A percentile compares a stretch with the other conserved stretches of the same genome.
These are phyloP conservation scores for Setaria italica DNA, from an alignment of 202 grass and related monocot species.

Conservation along the genomic window DNA sequence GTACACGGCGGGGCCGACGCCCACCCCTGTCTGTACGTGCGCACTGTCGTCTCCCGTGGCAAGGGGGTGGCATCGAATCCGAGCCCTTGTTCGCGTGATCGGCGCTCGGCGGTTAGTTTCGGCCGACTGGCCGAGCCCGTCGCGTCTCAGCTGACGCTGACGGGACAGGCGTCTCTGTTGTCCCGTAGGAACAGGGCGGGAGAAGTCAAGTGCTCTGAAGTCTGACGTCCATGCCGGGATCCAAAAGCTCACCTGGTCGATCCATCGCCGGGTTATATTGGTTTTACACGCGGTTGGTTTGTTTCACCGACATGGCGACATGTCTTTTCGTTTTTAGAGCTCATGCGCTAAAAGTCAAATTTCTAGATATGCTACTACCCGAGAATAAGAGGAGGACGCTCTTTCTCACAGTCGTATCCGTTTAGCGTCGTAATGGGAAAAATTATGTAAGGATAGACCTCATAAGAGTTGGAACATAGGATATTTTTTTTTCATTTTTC, in stretches of 20 bases:
- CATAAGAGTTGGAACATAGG: background rate
- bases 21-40: background rate
- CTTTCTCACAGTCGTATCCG: background rate
- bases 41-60: background rate
- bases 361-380: no score
- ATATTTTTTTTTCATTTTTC: background rate
- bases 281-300: slow-evolving; percentile 20
- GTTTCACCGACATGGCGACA: background rate
- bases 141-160: background rate
- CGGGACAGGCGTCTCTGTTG: background rate
- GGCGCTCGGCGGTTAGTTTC: background rate
- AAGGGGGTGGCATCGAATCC: background rate
- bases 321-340: background rate
- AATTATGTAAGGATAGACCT: no score
- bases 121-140: background rate
- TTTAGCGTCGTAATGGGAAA: no score
- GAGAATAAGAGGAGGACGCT: background rate
- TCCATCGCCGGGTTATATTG: background rate
- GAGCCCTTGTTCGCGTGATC: background rate
- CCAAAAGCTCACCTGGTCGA: background rate
- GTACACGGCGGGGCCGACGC: slow-evolving; percentile 26
- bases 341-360: background rate
- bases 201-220: slow-evolving; percentile 17
- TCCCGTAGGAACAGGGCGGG: background rate
- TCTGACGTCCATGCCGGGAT: background rate